Percentiles rank a stretch among this genome's conserved stretches.
Evolutionary conservation across 257 asterid species (phyloP).

Genomic region (Cinchona pubescens): DNA sequence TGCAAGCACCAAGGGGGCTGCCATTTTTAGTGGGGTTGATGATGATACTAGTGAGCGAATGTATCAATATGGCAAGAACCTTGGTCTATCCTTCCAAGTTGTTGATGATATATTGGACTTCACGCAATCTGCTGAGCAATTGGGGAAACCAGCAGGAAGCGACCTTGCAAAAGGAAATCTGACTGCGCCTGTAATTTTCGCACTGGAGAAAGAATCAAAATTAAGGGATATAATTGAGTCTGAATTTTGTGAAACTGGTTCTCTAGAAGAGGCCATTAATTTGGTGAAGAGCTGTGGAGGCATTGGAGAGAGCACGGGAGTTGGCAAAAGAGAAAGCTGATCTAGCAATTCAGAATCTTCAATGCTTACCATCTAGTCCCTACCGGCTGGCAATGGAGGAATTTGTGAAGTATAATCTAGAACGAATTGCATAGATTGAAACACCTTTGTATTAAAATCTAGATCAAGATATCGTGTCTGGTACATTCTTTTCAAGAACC

Average conservation of each 20-base stretch:
- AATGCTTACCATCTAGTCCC: constrained; percentile 59
- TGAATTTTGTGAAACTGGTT: constrained; percentile 72
- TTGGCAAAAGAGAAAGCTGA: constrained; percentile 74
- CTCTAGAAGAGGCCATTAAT: constrained; percentile 73
- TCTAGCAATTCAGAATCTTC: constrained; percentile 57
- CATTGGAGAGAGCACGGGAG: constrained; percentile 66
- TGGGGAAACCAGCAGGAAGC: constrained; percentile 92
- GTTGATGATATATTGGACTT: constrained; percentile 90
- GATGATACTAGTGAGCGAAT: constrained; percentile 54
- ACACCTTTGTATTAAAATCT: background rate
- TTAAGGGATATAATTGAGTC: constrained; percentile 78
- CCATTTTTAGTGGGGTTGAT: constrained; percentile 73
- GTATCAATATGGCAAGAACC: constrained; percentile 86
- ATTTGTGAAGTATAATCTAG: constrained; percentile 72
- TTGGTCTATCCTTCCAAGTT: constrained; percentile 85
- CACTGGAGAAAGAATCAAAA: constrained; percentile 58
- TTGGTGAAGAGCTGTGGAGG: constrained; percentile 71
- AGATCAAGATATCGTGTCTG: background rate
- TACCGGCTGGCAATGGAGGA: constrained; percentile 58
- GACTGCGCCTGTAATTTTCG: constrained; percentile 86
- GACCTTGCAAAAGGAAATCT: constrained; percentile 80
- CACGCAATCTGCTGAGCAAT: constrained; percentile 84
- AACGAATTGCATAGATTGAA: constrained; percentile 51
- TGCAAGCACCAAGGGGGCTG: constrained; percentile 89
- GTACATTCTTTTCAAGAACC: background rate